Base-by-base conservation (phyloP, 371 early-diverging fungal species). In the Dinochytrium kinnereticum region DNA sequence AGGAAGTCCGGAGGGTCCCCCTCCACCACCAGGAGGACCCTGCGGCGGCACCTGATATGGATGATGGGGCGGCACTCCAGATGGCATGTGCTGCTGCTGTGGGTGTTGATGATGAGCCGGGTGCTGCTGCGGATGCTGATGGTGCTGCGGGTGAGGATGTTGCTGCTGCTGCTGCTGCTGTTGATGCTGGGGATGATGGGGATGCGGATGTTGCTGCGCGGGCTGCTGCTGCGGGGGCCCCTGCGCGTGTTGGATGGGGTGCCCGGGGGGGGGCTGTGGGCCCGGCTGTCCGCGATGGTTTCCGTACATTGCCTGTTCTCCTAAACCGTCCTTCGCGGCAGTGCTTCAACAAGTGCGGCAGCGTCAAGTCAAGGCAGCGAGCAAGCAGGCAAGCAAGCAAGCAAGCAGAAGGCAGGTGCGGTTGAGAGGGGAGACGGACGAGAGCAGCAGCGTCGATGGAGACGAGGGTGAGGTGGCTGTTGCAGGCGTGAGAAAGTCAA, bases 371-470 rank as follows among this genome's bases (percentile, higher is more conserved):
- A n/a, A 26, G 30, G 7, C 57, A 55, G 28, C 57, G 28, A 30
- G 13, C 57, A 68, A 15, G 59, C 51, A 17, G 91, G 88, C 79
- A 96, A 93, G 2, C 89, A 86, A 33, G 91, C 88, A 7, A 95
- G 84, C n/a, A 94, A 92, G 70, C 93, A 94, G 78, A n/a, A n/a
- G n/a, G n/a, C n/a, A n/a, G n/a, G 49, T 44, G 49, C 10, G 49
- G 21, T 10, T 44, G 49, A 44, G 49, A 44, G 49, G 21, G 49
- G 21, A 44, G 49, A 44, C 49, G 21, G 49, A 44, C 13, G 21
- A 21, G 21, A 10, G 21, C 13, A 44, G 49, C 10, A 21, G 21
- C 10, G 10, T 44, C 13, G 10, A n/a, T n/a, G n/a, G n/a, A n/a
- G n/a, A n/a, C n/a, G n/a, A n/a, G n/a, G n/a, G n/a, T n/a, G n/a